Evolutionary conservation across 2,329 filamentous ascomycete genomes (phyloP).

Genomic region (Hymenoscyphus fructigenus): DNA sequence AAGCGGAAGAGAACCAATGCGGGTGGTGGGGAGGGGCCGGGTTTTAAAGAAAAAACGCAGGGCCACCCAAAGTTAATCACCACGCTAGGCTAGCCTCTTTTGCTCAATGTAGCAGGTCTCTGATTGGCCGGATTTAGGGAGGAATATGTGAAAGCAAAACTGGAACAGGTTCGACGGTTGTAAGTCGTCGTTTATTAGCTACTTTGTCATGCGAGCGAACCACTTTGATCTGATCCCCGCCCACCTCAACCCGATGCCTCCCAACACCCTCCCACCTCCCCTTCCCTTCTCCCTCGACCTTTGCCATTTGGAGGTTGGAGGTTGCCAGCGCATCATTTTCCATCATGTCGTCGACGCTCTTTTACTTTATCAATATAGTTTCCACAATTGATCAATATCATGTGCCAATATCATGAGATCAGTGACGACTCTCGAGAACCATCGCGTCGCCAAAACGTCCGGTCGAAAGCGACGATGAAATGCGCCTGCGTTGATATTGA

Average conservation of each 20-base stretch:
- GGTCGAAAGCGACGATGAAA: constrained; percentile 9
- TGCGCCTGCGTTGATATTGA: constrained; percentile 16
- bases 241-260: constrained; percentile 14
- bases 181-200: neutral
- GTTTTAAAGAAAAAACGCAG: constrained; percentile 2
- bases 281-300: constrained; percentile 12
- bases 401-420: constrained; percentile 19
- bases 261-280: constrained; percentile 7
- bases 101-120: neutral
- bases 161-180: neutral
- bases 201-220: neutral
- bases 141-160: neutral
- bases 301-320: constrained; percentile 14
- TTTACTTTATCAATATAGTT: constrained; percentile 8
- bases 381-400: constrained; percentile 15
- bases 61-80: constrained; percentile 6
- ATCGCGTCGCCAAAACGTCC: constrained; percentile 14
- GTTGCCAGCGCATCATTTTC: constrained; percentile 21
- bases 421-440: constrained; percentile 18
- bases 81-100: constrained; percentile 5
- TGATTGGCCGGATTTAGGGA: constrained; percentile 13
- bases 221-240: constrained; percentile 8
- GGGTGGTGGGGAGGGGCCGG: constrained; percentile 2
- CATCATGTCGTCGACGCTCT: constrained; percentile 12
- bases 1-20: constrained; percentile 11